Evolutionary conservation across 2,329 filamentous ascomycete genomes (phyloP).

Genomic region (Aspergillus fructus): DNA sequence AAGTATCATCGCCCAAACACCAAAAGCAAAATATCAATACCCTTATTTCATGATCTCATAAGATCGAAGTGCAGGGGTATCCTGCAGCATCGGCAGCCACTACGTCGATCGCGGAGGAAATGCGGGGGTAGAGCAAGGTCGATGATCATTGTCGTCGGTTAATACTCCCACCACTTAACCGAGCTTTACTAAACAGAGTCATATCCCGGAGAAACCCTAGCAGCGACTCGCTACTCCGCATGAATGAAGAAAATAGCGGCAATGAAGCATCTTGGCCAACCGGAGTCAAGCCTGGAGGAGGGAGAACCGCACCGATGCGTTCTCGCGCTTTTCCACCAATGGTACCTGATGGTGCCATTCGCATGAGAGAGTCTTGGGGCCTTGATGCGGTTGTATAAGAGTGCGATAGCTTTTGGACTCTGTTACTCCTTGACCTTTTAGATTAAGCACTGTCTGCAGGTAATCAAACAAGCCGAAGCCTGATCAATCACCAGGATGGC

Average conservation of each 20-base stretch:
- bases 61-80: neutral
- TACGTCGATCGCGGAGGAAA: constrained; percentile 8
- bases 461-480: neutral
- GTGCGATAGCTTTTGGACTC: neutral
- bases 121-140: constrained; percentile 6
- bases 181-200: constrained; percentile 3
- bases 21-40: neutral
- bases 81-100: neutral
- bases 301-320: neutral
- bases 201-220: neutral
- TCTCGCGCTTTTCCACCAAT: constrained; percentile 5
- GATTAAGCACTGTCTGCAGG: neutral
- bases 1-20: neutral
- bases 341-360: neutral
- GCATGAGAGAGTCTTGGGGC: neutral
- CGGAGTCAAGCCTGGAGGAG: neutral
- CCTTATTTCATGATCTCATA: neutral
- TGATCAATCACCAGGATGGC: neutral
- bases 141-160: neutral
- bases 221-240: neutral
- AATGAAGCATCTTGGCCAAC: neutral
- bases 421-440: neutral
- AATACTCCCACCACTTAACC: constrained; percentile 2
- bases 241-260: neutral
- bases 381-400: neutral